Evolutionary conservation across 192 early-diverging fungal species (phyloP), one percentile per base, ranked within the genome.

Genomic region (Podila verticillata): DNA sequence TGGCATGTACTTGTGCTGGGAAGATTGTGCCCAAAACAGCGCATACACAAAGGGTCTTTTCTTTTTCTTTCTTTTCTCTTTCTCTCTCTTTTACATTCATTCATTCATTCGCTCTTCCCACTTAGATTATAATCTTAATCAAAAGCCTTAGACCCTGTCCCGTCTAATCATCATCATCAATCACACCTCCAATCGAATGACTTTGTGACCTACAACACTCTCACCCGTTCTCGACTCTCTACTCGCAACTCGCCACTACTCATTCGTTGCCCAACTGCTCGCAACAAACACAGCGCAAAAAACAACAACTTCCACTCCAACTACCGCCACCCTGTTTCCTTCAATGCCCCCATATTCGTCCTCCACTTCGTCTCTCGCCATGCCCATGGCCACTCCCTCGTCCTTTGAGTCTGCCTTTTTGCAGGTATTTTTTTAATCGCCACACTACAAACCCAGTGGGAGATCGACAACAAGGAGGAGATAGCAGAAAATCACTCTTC

Each of bases 321-420:
- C 51, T 17, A n/a, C 51, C 22, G 20, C 24, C 51, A 54, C 51
- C 51, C 51, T 54, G 20, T 26, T 54, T 54, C 30, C 58, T 19
- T 26, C 22, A 24, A 28, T 31, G 58, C 51, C 51, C 24, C 51
- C 51, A 54, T 54, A 24, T n/a, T 54, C 51, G 0, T 54, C 51
- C 24, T 54, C 51, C 20, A 26, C 58, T 29, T 60, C 30, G 15
- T 26, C 22, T 10, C 58, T 60, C 30, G 29, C 26, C 58, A 28
- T 60, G 58, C 8, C 58, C 30, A 28, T 28, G 30, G 29, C 28
- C 30, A 60, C 58, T 30, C 58, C 30, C 29, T 17, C 58, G 22
- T 31, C 58, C 58, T 24, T 54, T 24, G 51, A 54, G 51, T 54
- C 51, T n/a, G 8, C 51, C 51, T 54, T 54, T 54, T n/a, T 54